Base-by-base conservation (phyloP, 2,329 filamentous ascomycete genomes). In the Sarocladium oryzae region DNA sequence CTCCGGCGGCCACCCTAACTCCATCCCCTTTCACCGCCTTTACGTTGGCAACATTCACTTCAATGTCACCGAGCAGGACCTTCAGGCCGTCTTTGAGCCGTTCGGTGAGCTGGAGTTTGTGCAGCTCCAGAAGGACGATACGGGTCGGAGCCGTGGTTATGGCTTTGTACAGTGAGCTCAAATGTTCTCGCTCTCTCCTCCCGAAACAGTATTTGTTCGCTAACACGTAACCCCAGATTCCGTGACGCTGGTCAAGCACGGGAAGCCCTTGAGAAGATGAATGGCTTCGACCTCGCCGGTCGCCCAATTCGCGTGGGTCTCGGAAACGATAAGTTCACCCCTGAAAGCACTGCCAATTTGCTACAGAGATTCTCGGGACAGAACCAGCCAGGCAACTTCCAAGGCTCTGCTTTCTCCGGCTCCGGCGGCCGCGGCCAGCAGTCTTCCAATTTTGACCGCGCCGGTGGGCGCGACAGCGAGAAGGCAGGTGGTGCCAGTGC, bases 11-110 rank as follows among this genome's bases (percentile, higher is more conserved):
- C 82, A 89, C 60, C 84, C 86, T 54, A 91, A 91, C 66, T 86
- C 88, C 55, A 86, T 95, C 54, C 93, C 93, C 21, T 97, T 97
- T 76, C 93, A 99, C 72, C 88, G 95, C 60, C 86, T 99, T 54
- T 99, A 97, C 69, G 92, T 99, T 60, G 93, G 93, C 70, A 99
- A 99, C 68, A 97, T 99, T 61, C 93, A 99, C 75, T 99, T 99
- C 79, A 96, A 90, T 68, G 95, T 99, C 67, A 96, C 90, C 65
- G 93, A 99, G 72, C 84, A 86, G 68, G 95, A 99, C 71, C 77
- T 99, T 58, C 86, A 92, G 76, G 90, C 92, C 66, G 90, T 99
- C 55, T 99, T 99, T 69, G 89, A 95, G 72, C 92, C 93, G 1
- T 99, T 96, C 70, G 93, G 93, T 61, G 91, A 96, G 73, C 85